phyloP scores from a whole-genome alignment of 805 yeast species.

The Hyphopichia homilentoma region DNA sequence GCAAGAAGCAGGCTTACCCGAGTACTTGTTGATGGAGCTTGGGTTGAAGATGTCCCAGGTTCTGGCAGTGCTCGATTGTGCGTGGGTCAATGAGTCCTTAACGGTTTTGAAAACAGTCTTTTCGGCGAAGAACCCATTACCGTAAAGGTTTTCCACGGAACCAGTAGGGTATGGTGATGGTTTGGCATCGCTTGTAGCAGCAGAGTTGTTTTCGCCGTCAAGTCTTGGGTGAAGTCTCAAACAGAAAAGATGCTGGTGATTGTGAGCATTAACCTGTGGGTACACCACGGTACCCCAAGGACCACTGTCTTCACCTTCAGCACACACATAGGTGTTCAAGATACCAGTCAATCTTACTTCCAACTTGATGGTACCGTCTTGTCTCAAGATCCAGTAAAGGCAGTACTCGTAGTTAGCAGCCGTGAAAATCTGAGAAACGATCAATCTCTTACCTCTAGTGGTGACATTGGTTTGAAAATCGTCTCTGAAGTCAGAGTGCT shows the following conservation, averaged over 20 bases:
- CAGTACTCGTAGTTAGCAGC: slow-evolving; percentile 87
- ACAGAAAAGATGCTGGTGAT: slow-evolving; percentile 81
- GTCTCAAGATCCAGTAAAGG: slow-evolving; percentile 77
- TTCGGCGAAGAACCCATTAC: slow-evolving; percentile 70
- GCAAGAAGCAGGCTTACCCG: slow-evolving; percentile 73
- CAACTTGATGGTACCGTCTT: slow-evolving; percentile 78
- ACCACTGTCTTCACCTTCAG: slow-evolving; percentile 60
- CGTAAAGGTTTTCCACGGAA: slow-evolving; percentile 67
- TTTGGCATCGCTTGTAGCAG: slow-evolving; percentile 61
- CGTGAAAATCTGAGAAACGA: slow-evolving; percentile 77
- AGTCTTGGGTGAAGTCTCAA: slow-evolving; percentile 76
- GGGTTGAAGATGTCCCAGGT: slow-evolving; percentile 81
- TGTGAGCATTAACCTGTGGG: slow-evolving; percentile 79
- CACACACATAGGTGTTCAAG: slow-evolving; percentile 66
- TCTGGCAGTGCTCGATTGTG: slow-evolving; percentile 60
- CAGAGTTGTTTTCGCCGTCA: slow-evolving; percentile 77
- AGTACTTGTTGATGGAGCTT: slow-evolving; percentile 57
- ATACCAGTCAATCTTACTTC: slow-evolving; percentile 82
- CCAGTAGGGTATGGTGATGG: slow-evolving; percentile 60
- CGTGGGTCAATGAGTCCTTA: slow-evolving; percentile 60
- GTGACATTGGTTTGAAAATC: slow-evolving; percentile 69
- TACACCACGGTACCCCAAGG: slow-evolving; percentile 82
- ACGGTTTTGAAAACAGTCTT: slow-evolving; percentile 67
- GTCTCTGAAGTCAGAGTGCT: slow-evolving; percentile 84
- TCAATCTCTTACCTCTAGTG: slow-evolving; percentile 70